Base-by-base conservation (phyloP, 2,329 filamentous ascomycete genomes). In the Thelonectria discophora region DNA sequence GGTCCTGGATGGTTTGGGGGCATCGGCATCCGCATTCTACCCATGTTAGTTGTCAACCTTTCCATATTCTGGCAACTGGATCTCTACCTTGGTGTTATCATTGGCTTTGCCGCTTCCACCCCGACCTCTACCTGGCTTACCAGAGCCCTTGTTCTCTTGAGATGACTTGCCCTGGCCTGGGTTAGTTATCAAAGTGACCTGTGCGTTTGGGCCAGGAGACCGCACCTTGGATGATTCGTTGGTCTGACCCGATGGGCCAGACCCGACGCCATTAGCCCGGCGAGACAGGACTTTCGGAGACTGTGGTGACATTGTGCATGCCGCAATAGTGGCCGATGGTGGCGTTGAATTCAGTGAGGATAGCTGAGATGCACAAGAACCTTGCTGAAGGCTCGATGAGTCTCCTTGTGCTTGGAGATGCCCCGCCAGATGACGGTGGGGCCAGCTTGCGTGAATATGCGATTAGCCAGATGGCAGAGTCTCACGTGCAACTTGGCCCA, bases 231-330 rank as follows among this genome's bases (percentile, higher is more conserved):
- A 54, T 55, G 66, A 58, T 45, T 75, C 75, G 52, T 67, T 66
- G 13, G 67, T 62, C 61, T 73, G 72, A 61, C 65, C 66, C 39
- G 67, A 50, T 45, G 69, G 54, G 32, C 64, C 53, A 46, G 69
- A 66, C 58, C 68, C 61, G 55, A 68, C 60, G 60, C 75, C 76
- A 60, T 77, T 76, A 60, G 75, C 64, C 73, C 72, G 74, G 63
- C 76, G 74, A 65, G 75, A 69, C 66, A 77, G 68, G 67, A 76
- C 69, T 69, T 78, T 74, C 39, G 76, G 74, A 62, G 74, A 63
- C 63, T 72, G 69, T 56, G 72, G 65, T 65, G 76, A 76, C 76
- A 78, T 78, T 67, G 72, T 69, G 75, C 76, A 76, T 76, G 65
- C 71, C 73, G 68, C 50, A 68, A 58, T 37, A 57, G 46, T 54